phyloP scores from a whole-genome alignment of 2,329 filamentous ascomycete species.

The Exophiala sp. region DNA sequence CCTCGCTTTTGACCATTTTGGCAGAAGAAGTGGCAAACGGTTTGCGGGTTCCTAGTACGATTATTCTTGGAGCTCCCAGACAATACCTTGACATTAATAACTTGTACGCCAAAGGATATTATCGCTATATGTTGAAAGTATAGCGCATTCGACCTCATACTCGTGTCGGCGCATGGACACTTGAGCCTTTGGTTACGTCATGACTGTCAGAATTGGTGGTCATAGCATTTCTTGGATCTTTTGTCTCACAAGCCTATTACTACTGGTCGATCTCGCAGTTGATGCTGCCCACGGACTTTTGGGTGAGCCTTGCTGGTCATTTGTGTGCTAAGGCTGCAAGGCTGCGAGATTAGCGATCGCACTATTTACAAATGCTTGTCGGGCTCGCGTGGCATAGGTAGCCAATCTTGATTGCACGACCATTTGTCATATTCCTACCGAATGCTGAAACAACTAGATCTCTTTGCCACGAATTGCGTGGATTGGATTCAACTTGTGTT shows the following conservation, averaged over 20 bases:
- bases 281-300: too few relatives aligned
- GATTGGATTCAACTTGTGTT: background rate
- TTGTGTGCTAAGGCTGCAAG: too few relatives aligned
- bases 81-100: background rate
- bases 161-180: background rate
- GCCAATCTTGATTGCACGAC: too few relatives aligned
- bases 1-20: constrained; percentile 52
- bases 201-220: constrained; percentile 6
- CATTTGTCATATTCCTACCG: background rate
- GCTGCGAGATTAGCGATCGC: too few relatives aligned
- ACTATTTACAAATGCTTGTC: too few relatives aligned
- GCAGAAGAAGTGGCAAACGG: background rate
- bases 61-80: background rate
- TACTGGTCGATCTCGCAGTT: too few relatives aligned
- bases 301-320: too few relatives aligned
- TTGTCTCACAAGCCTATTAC: too few relatives aligned
- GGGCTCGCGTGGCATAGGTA: too few relatives aligned
- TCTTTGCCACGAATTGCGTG: background rate
- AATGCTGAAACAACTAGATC: background rate
- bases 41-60: background rate
- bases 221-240: too few relatives aligned
- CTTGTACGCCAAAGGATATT: background rate
- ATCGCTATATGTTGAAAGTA: background rate
- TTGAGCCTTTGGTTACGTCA: constrained; percentile 14
- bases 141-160: background rate